These are phyloP conservation scores for Flaveria floridana DNA, from an alignment of 140 eudicot genomes.

Conservation along the genomic window DNA sequence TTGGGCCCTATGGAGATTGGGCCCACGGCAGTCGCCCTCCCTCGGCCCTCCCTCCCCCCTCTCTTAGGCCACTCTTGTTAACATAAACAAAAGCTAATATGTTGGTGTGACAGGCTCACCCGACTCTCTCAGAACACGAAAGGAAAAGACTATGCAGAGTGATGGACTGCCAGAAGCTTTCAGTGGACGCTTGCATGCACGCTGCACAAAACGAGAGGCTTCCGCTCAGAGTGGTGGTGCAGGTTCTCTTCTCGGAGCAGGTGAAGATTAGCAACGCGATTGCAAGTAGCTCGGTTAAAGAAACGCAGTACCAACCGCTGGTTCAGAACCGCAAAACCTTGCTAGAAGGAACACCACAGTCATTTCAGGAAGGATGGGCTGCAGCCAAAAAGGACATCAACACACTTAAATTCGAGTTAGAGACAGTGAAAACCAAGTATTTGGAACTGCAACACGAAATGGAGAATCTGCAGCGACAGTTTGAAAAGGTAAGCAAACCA, in stretches of 20 bases:
- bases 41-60: too few relatives aligned
- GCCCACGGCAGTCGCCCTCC: too few relatives aligned
- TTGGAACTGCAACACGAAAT: neutral
- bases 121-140: neutral
- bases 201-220: conserved; percentile 7
- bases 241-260: neutral
- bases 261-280: conserved; percentile 1
- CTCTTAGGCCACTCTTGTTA: too few relatives aligned
- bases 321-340: neutral
- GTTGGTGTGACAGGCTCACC: conserved; percentile 9
- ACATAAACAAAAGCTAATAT: too few relatives aligned
- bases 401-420: neutral
- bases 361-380: conserved; percentile 8
- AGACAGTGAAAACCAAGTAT: neutral
- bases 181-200: conserved; percentile 1
- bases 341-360: conserved; percentile 1
- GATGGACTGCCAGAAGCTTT: conserved; percentile 10
- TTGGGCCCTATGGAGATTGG: too few relatives aligned
- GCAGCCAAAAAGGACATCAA: neutral
- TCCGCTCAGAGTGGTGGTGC: neutral
- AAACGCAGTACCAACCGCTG: neutral
- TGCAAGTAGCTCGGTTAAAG: neutral
- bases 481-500: neutral
- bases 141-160: conserved; percentile 6
- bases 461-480: neutral